Evolutionary conservation across 1,284 basidiomycete species (phyloP).

Genomic region (Microbotryum saponariae): DNA sequence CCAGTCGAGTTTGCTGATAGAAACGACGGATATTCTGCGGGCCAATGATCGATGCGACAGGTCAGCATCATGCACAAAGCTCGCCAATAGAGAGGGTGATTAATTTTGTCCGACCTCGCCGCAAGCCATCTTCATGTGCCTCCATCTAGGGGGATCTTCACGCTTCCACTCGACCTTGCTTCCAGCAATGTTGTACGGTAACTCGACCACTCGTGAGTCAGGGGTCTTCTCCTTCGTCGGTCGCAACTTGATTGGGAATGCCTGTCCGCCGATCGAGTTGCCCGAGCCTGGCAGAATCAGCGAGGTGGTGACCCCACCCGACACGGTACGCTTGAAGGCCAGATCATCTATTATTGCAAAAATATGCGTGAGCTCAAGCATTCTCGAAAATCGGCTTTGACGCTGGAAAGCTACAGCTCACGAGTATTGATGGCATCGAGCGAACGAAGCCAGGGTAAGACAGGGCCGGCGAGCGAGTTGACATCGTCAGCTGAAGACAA

Average conservation of each 20-base stretch:
- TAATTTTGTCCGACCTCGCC: slow-evolving; percentile 5
- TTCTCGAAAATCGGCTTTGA: no score
- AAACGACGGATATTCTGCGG: slow-evolving; percentile 46
- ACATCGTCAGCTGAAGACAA: slow-evolving; percentile 45
- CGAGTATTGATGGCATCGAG: slow-evolving; percentile 56
- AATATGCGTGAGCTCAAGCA: no score
- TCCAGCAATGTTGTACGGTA: slow-evolving; percentile 47
- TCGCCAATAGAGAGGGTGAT: background rate
- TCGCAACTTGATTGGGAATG: slow-evolving; percentile 60
- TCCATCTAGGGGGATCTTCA: slow-evolving; percentile 11
- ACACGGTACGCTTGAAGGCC: slow-evolving; percentile 51
- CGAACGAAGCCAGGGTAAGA: slow-evolving; percentile 56
- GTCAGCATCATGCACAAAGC: slow-evolving; percentile 31
- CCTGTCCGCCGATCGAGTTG: slow-evolving; percentile 55
- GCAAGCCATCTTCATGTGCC: slow-evolving; percentile 22
- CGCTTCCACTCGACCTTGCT: slow-evolving; percentile 35
- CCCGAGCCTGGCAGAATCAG: slow-evolving; percentile 56
- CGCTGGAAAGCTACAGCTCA: no score
- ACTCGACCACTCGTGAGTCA: slow-evolving; percentile 58
- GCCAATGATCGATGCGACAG: background rate
- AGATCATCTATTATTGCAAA: slow-evolving; percentile 44
- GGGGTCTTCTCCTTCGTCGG: slow-evolving; percentile 53
- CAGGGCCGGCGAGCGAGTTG: slow-evolving; percentile 39
- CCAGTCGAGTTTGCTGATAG: slow-evolving; percentile 49
- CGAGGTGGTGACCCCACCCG: slow-evolving; percentile 63